Percentiles rank a stretch among this genome's conserved stretches.
Conservation (phyloP, 2,329 filamentous ascomycete genomes). For the Pseudogymnoascus sp. region DNA sequence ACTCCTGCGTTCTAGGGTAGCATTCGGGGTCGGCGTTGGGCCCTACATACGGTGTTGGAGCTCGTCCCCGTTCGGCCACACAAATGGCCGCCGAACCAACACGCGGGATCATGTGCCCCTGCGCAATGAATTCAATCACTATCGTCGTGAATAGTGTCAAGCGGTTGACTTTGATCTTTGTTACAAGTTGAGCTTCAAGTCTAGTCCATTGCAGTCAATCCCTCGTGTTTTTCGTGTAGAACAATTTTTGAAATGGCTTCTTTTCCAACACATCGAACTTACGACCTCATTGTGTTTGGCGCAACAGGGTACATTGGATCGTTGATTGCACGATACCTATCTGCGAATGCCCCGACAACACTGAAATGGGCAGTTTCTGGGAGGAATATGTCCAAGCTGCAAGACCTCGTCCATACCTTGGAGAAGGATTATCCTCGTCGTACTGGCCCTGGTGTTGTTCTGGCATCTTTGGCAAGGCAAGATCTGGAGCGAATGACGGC, state of each 20-base stretch:
- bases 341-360: conserved; percentile 60
- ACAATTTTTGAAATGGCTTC: background rate
- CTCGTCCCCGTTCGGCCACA: background rate
- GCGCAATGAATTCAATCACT: background rate
- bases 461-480: background rate
- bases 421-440: background rate
- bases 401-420: background rate
- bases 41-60: background rate
- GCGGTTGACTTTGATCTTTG: background rate
- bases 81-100: background rate
- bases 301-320: conserved; percentile 79
- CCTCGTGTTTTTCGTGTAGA: background rate
- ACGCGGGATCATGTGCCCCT: background rate
- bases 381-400: conserved; percentile 60
- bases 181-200: background rate
- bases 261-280: conserved; percentile 31
- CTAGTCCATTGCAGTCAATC: background rate
- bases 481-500: background rate
- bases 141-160: background rate
- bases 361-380: conserved; percentile 84
- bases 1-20: background rate
- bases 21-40: background rate
- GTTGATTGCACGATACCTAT: conserved; percentile 67
- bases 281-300: conserved; percentile 59
- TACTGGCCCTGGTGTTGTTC: background rate